Conservation (phyloP, 352 stramenopile species). For the Phytopythium kandeliae region DNA sequence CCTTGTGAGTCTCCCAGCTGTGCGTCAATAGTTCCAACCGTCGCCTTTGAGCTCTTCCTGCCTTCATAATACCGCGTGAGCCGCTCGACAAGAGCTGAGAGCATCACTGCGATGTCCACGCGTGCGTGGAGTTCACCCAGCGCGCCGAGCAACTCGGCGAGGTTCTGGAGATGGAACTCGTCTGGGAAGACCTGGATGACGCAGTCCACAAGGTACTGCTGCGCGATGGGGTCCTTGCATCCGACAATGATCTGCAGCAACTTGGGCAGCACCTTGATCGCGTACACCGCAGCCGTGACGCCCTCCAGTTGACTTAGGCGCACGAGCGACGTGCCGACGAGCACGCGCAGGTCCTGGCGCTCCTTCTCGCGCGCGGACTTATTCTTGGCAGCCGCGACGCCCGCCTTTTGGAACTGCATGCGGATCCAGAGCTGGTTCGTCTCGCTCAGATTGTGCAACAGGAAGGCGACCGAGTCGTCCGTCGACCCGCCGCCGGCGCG, state of each 20-base stretch:
- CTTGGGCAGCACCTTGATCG: slow-evolving; percentile 83
- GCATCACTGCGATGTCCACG: slow-evolving; percentile 89
- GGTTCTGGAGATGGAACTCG: slow-evolving; percentile 97
- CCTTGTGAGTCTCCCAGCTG: slow-evolving; percentile 2
- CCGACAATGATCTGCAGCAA: slow-evolving; percentile 93
- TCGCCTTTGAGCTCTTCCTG: slow-evolving; percentile 13
- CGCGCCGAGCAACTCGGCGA: slow-evolving; percentile 85
- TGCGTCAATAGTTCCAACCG: background rate
- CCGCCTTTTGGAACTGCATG: slow-evolving; percentile 90
- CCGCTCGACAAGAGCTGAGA: slow-evolving; percentile 93
- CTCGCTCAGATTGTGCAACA: slow-evolving; percentile 97
- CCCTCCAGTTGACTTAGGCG: slow-evolving; percentile 95
- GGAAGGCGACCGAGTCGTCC: slow-evolving; percentile 93
- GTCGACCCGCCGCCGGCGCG: slow-evolving; percentile 57
- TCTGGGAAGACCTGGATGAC: slow-evolving; percentile 98
- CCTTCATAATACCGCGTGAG: slow-evolving; percentile 85
- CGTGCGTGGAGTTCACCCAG: slow-evolving; percentile 86
- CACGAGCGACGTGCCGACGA: slow-evolving; percentile 97
- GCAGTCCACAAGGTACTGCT: slow-evolving; percentile 99
- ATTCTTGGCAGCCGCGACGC: slow-evolving; percentile 62
- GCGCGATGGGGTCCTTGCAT: slow-evolving; percentile 95
- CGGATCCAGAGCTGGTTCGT: slow-evolving; percentile 99
- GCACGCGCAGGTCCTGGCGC: slow-evolving; percentile 92
- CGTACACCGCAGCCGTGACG: slow-evolving; percentile 89
- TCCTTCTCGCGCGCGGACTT: slow-evolving; percentile 72